phyloP scores from a whole-genome alignment of 768 basidiomycete species.

The Pholiota conissans region DNA sequence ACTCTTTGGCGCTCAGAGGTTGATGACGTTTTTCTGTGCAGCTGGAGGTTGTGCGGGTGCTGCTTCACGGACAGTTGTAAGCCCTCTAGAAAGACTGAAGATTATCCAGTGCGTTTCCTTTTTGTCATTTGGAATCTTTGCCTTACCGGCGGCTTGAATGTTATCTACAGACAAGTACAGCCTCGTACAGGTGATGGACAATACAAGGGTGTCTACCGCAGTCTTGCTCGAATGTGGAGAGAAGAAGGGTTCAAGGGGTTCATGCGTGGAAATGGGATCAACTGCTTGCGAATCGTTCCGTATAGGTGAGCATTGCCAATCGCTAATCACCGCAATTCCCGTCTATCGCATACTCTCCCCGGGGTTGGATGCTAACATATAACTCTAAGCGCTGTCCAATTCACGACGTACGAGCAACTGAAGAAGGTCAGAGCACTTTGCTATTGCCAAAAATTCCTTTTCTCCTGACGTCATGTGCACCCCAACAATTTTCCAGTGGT shows the following conservation, averaged over 20 bases:
- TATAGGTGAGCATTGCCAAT: conserved; percentile 53
- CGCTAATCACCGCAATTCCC: conserved; percentile 1
- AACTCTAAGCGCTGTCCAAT: conserved; percentile 69
- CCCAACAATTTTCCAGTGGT: conserved; percentile 45
- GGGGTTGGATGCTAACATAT: neutral
- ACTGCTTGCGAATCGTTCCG: conserved; percentile 90
- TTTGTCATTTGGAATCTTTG: neutral
- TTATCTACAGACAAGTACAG: conserved; percentile 81
- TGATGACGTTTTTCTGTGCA: conserved; percentile 21
- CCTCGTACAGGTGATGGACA: conserved; percentile 58
- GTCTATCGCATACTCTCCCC: neutral
- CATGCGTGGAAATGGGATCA: conserved; percentile 92
- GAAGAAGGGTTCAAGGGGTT: conserved; percentile 93
- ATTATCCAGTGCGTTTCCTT: conserved; percentile 84
- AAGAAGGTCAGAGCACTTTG: conserved; percentile 65
- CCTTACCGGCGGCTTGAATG: conserved; percentile 8
- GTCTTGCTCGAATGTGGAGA: conserved; percentile 85
- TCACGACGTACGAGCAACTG: conserved; percentile 86
- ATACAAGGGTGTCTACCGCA: conserved; percentile 84
- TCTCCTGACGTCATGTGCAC: conserved; percentile 30
- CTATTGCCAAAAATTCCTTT: neutral
- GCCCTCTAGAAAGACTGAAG: conserved; percentile 89
- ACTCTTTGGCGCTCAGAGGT: neutral
- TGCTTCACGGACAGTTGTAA: conserved; percentile 88
- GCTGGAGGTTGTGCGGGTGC: conserved; percentile 61